Base-by-base conservation (phyloP, 2,329 filamentous ascomycete genomes). In the Hirsutella minnesotensis region DNA sequence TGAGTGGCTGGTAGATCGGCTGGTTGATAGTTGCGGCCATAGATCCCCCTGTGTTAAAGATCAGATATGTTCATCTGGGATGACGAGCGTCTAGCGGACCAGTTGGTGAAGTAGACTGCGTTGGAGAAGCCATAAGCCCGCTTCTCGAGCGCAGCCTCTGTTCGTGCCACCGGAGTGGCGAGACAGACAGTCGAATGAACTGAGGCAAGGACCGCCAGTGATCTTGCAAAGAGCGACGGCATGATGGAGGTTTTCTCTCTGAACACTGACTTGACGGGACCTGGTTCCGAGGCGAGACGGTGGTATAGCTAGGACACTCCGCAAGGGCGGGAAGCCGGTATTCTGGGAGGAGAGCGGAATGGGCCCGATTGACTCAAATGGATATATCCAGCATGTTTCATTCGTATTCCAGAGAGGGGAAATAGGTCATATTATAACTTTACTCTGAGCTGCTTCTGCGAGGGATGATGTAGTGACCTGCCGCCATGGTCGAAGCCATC, bases 21-120 rank as follows among this genome's bases (percentile, higher is more conserved):
- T 0, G 85, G 82, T 43, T 83, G 73, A 57, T 83, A 86, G 51
- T 84, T 77, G 41, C 86, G 75, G 20, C 66, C 83, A 56, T 94
- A 92, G 44, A 88, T 85, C 35, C 75, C 81, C 83, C 72, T 73
- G 18, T 2, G 16, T n/a, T n/a, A n/a, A n/a, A n/a, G n/a, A n/a
- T n/a, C n/a, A n/a, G n/a, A n/a, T n/a, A n/a, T n/a, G n/a, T n/a
- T n/a, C n/a, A 34, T 38, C 5, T 12, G 19, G 19, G 42, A 8
- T 39, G 39, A 20, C n/a, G 21, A 9, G 33, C 19, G 3, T 33
- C 39, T n/a, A 35, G 46, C 57, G 45, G 48, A 70, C 69, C 70
- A 73, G 59, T 73, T 75, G 38, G 62, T 63, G 43, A 69, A 70
- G 49, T 69, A 71, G 10, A 66, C 68, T 2, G 65, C 55, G 49